Conservation (phyloP, 73 alveolate species). For the Effrenium voratum region DNA sequence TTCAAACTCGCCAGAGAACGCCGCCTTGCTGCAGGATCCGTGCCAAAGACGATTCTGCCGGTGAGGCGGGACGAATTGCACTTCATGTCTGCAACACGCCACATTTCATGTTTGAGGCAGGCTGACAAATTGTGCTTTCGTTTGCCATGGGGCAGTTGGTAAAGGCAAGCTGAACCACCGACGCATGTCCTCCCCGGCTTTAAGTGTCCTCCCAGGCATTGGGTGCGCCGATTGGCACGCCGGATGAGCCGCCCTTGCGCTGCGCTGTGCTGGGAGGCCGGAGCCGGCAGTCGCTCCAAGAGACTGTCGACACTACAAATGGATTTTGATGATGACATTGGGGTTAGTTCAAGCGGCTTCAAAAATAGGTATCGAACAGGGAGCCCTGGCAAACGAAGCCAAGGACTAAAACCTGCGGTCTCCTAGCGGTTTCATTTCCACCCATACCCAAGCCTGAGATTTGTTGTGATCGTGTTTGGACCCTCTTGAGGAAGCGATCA, state of each 20-base stretch:
- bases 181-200: not conserved
- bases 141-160: not conserved
- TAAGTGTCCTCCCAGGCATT: not conserved
- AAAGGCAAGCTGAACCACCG: not conserved
- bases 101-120: not conserved
- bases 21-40: not conserved
- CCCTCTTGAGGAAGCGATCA: too few species aligned
- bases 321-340: too few species aligned
- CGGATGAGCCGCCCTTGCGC: slow-evolving; percentile 51
- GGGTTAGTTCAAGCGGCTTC: too few species aligned
- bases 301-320: too few species aligned
- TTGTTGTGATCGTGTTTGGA: too few species aligned
- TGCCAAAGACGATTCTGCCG: not conserved
- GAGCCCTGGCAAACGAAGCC: too few species aligned
- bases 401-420: too few species aligned
- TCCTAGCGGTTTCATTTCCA: too few species aligned
- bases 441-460: too few species aligned
- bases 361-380: too few species aligned
- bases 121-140: not conserved
- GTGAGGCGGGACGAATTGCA: not conserved
- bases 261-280: slow-evolving; percentile 53
- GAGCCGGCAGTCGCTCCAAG: too few species aligned
- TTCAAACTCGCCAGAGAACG: too few species aligned
- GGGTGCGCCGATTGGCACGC: slow-evolving; percentile 12
- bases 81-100: not conserved